phyloP scores from a whole-genome alignment of 208 protist genomes.

The Trichomonas vaginalis region DNA sequence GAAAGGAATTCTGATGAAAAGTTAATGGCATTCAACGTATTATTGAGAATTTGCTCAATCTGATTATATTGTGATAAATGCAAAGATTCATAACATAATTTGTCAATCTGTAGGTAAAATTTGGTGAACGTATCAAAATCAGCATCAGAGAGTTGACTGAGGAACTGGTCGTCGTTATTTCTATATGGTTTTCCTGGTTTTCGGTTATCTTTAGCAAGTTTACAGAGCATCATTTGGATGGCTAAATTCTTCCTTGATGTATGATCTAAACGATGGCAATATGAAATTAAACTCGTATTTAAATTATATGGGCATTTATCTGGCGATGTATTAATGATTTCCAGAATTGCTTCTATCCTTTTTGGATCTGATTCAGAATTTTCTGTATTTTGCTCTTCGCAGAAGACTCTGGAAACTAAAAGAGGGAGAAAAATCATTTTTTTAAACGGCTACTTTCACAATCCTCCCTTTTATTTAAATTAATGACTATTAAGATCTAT shows the following conservation, averaged over 20 bases:
- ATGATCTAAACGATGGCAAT: background rate
- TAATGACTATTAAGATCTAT: no score
- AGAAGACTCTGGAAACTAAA: background rate
- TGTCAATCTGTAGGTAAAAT: background rate
- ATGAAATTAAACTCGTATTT: background rate
- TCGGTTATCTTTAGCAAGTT: background rate
- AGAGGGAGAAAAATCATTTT: background rate
- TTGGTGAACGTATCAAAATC: background rate
- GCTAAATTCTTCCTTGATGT: background rate
- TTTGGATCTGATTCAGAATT: background rate
- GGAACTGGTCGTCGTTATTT: background rate
- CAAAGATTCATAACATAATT: background rate
- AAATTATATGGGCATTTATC: background rate
- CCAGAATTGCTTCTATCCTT: background rate
- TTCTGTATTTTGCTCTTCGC: background rate
- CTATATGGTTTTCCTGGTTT: background rate
- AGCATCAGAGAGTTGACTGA: background rate
- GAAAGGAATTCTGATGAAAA: background rate
- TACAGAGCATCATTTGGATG: background rate
- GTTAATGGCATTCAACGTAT: background rate
- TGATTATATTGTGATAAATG: background rate
- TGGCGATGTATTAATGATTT: background rate
- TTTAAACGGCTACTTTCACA: background rate
- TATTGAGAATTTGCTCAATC: background rate
- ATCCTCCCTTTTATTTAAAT: no score